phyloP scores from a whole-genome alignment of 2,329 filamentous ascomycete species.

The Lachnellula subtilissima region DNA sequence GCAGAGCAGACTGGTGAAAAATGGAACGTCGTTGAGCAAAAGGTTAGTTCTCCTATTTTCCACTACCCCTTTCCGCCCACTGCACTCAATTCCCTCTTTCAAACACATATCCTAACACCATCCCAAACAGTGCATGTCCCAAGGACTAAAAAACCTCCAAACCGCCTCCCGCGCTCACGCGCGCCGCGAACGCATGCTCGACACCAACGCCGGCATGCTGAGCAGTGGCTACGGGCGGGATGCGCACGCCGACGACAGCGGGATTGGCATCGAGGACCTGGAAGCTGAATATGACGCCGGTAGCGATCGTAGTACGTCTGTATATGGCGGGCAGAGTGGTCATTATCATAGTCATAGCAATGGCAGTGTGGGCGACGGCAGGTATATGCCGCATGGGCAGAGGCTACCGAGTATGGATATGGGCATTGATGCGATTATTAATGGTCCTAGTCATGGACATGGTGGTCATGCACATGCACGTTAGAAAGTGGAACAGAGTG shows the following conservation, averaged over 20 bases:
- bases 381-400: slow-evolving; percentile 24
- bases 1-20: slow-evolving; percentile 74
- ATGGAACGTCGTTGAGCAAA: slow-evolving; percentile 66
- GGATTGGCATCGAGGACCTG: slow-evolving; percentile 59
- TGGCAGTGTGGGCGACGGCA: slow-evolving; percentile 4
- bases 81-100: neutral
- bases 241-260: slow-evolving; percentile 57
- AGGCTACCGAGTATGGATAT: slow-evolving; percentile 54
- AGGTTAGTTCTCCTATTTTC: slow-evolving; percentile 40
- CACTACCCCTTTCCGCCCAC: neutral
- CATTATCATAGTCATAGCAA: slow-evolving; percentile 13
- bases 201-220: slow-evolving; percentile 8
- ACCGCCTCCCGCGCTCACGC: slow-evolving; percentile 61
- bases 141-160: slow-evolving; percentile 75
- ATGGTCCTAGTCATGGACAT: slow-evolving; percentile 36
- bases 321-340: slow-evolving; percentile 2
- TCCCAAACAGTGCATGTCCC: slow-evolving; percentile 66
- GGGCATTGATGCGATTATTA: slow-evolving; percentile 57
- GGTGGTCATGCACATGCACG: neutral
- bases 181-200: slow-evolving; percentile 58
- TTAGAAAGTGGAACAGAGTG: too few relatives aligned
- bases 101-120: slow-evolving; percentile 11
- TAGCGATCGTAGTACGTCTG: neutral
- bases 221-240: too few relatives aligned
- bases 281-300: slow-evolving; percentile 34